Evolutionary conservation across 352 stramenopile species (phyloP), one percentile per base, ranked within the genome.

Genomic region (Nothophytophthora sp.): DNA sequence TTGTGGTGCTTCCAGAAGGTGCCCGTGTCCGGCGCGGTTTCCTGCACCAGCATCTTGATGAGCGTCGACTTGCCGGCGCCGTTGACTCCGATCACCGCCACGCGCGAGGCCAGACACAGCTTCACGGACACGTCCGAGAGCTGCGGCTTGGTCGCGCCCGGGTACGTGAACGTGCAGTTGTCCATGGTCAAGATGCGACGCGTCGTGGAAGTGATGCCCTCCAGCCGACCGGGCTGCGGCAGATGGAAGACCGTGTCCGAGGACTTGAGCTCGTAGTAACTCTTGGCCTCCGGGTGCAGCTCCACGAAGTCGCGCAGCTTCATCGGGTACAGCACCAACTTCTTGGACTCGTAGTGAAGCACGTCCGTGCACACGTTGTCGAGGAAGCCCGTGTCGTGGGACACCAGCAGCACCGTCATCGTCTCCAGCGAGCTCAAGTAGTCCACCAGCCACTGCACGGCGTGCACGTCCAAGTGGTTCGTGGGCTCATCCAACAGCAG

Each of bases 281-380:
- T 81, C 62, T 97, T 97, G 7, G 92, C 89, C 61, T 96, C 88
- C 1, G 89, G 91, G 60, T 97, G 86, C 33, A 92, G 73, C 50
- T 89, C 77, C 18, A 97, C 91, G 58, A 98, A 98, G n/a, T 86
- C 53, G 24, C 67, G 82, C 64, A 98, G 84, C 44, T 67, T 90
- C 29, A 90, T 90, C 22, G 85, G 81, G 70, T 97, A 98, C 44
- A 97, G 73, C 28, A 97, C 89, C 13, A 99, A 81, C 82, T 99
- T 98, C 70, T 98, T 91, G 61, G 95, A 92, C 56, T 98, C 84
- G 65, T 98, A 98, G 55, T 98, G 88, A 33, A 99, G 79, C 54
- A 99, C 97, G 74, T 98, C 84, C 25, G 94, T 98, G 76, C 95
- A 98, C 61, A 97, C 97, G 50, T 98, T 92, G 74, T 99, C 97